These are phyloP conservation scores for Rutstroemia sydowiana DNA, from an alignment of 2,329 filamentous ascomycete genomes.

Conservation along the genomic window DNA sequence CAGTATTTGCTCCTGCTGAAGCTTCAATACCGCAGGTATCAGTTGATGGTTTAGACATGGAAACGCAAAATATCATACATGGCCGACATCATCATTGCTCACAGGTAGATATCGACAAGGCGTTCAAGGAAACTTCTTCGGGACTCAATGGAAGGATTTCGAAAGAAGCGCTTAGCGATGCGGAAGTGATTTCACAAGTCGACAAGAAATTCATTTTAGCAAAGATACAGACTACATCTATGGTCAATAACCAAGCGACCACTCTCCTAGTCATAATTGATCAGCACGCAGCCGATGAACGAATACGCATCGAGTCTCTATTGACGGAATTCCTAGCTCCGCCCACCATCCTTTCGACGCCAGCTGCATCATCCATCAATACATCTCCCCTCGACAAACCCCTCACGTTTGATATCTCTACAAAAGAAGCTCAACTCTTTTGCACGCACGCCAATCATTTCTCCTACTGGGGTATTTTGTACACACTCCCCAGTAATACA, in stretches of 20 bases:
- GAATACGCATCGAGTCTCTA: conserved; percentile 69
- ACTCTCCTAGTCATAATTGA: conserved; percentile 67
- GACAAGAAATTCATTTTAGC: conserved; percentile 84
- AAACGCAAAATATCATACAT: conserved; percentile 19
- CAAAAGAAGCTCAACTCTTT: conserved; percentile 54
- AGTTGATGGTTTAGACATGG: conserved; percentile 26
- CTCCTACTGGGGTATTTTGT: conserved; percentile 63
- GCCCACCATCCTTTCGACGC: conserved; percentile 1
- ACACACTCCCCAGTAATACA: conserved; percentile 27
- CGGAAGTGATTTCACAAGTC: conserved; percentile 71
- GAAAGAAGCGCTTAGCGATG: conserved; percentile 50
- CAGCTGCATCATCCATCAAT: conserved; percentile 19
- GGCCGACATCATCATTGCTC: conserved; percentile 23
- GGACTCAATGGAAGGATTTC: conserved; percentile 46
- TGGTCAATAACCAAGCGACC: conserved; percentile 11
- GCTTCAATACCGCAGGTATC: conserved; percentile 38
- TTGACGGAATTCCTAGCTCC: conserved; percentile 48
- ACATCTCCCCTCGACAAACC: conserved; percentile 41
- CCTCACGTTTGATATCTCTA: conserved; percentile 57
- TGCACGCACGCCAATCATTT: conserved; percentile 49
- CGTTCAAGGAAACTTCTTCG: conserved; percentile 21
- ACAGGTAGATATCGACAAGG: conserved; percentile 24
- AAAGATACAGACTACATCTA: conserved; percentile 31
- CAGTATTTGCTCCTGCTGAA: conserved; percentile 55
- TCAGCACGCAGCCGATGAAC: conserved; percentile 92